Conservation (phyloP, 2,329 filamentous ascomycete genomes). For the Huntiella omanensis region DNA sequence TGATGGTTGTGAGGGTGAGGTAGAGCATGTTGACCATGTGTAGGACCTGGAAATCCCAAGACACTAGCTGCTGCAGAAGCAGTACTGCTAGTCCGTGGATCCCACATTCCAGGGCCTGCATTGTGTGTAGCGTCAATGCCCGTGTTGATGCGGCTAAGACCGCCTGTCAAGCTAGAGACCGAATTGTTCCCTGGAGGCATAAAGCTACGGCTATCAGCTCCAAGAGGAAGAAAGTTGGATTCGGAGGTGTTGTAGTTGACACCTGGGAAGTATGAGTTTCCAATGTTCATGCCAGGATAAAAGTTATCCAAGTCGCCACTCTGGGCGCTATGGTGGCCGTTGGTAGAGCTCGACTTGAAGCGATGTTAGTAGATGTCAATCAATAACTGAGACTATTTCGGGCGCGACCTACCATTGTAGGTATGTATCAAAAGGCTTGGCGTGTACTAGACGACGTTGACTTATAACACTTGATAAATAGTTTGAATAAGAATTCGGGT, state of each 20-base stretch:
- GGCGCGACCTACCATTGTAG: too few relatives aligned
- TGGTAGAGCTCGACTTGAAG: slow-evolving; percentile 6
- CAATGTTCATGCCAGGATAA: neutral
- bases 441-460: too few relatives aligned
- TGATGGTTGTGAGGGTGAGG: neutral
- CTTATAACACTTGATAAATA: too few relatives aligned
- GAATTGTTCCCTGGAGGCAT: neutral
- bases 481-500: too few relatives aligned
- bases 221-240: neutral
- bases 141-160: neutral
- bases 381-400: too few relatives aligned
- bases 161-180: neutral
- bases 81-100: neutral
- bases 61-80: neutral
- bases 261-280: neutral
- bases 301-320: neutral
- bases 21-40: neutral
- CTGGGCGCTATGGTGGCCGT: neutral
- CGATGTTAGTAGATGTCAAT: slow-evolving; percentile 13
- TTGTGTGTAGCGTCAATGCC: neutral
- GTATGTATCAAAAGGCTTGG: too few relatives aligned
- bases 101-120: neutral
- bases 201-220: neutral
- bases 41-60: neutral
- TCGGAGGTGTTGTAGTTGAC: neutral